Evolutionary conservation across 2,329 filamentous ascomycete species (phyloP), one percentile per base, ranked within the genome.

Genomic region (Trichoderma gracile): DNA sequence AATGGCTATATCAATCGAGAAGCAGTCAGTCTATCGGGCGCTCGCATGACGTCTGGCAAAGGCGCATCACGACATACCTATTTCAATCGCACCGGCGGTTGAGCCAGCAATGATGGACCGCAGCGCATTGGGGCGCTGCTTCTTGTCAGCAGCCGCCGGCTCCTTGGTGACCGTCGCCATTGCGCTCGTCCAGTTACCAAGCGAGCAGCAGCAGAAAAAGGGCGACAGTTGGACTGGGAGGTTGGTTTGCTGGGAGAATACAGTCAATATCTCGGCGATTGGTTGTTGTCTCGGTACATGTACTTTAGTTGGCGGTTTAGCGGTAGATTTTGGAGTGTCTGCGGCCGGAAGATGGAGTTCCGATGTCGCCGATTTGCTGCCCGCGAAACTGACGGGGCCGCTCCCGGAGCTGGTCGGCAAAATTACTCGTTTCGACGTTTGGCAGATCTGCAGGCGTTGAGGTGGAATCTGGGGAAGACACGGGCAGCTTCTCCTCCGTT

Each of bases 1-100:
- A 71, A 97, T 96, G 67, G 93, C 81, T 83, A 27, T 25, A n/a
- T 14, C 3, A 6, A 7, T 8, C 46, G 15, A 15, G 19, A 5
- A 38, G 19, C 12, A 15, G 56, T 59, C 43, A 59, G 62, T 21
- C 30, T 10, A 43, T 46, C 17, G 46, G 53, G 33, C 3, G 4
- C 9, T 55, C 23, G 17, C 27, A 38, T 7, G 5, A 25, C 43
- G 19, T 40, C 67, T 50, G 25, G 57, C 57, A 25, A 25, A 64
- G 10, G 33, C n/a, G 38, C 47, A 30, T 71, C 17, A n/a, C 15
- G 27, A 71, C 79, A 71, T 81, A 93, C 91, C 87, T 76, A 98
- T 98, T 80, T 99, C 94, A 69, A 98, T 86, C 62, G 93, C 95
- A 73, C 95, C 95, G 62, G 94, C 95, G n/a, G 90, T 91, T 64